Evolutionary conservation across 768 basidiomycete species (phyloP).

Genomic region (Boletellus sp.): DNA sequence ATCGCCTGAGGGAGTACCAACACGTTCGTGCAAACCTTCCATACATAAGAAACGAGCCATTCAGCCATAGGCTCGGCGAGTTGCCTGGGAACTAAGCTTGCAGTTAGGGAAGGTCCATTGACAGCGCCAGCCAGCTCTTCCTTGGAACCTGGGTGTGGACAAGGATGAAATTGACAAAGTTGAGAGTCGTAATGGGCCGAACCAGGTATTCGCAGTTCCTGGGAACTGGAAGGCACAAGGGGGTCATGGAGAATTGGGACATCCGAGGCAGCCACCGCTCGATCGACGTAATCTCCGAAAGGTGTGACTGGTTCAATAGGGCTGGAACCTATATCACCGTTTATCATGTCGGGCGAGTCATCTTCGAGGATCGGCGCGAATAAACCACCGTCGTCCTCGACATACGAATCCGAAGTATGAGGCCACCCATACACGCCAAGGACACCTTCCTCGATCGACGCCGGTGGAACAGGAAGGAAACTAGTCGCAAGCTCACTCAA

Average conservation of each 20-base stretch:
- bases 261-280: conserved; percentile 51
- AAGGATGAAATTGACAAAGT: conserved; percentile 20
- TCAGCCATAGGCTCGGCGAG: conserved; percentile 74
- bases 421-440: conserved; percentile 15
- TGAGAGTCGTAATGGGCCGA: conserved; percentile 26
- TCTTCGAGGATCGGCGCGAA: conserved; percentile 67
- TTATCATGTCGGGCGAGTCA: conserved; percentile 53
- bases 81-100: conserved; percentile 61
- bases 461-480: conserved; percentile 10
- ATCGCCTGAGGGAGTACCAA: conserved; percentile 54
- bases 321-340: conserved; percentile 57
- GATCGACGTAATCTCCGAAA: conserved; percentile 73
- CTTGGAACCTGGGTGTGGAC: conserved; percentile 14
- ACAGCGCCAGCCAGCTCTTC: conserved; percentile 38
- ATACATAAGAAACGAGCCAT: conserved; percentile 76
- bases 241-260: conserved; percentile 24
- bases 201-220: conserved; percentile 17
- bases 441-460: conserved; percentile 5
- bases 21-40: conserved; percentile 79
- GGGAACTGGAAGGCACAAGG: conserved; percentile 14
- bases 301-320: conserved; percentile 74
- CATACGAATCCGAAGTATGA: conserved; percentile 14
- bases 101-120: conserved; percentile 28
- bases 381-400: conserved; percentile 31
- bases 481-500: neutral